Evolutionary conservation across 352 stramenopile genomes (phyloP), one percentile per base, ranked within the genome.

Genomic region (Phytophthora pistaciae): DNA sequence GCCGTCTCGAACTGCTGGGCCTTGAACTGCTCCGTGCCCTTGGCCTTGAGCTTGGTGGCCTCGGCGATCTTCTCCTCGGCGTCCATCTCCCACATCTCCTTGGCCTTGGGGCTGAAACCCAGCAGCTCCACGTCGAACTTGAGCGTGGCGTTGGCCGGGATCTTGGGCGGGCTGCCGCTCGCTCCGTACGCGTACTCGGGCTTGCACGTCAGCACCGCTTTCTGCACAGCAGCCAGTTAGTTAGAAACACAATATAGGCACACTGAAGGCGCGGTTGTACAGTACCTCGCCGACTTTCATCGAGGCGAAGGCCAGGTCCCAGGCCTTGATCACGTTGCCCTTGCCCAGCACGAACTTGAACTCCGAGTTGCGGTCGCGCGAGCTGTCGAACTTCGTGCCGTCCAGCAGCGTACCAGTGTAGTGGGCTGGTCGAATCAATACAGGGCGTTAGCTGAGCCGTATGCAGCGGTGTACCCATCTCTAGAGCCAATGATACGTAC

Each of bases 81-180:
- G 52, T 91, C 83, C 88, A 97, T 96, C 63, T 99, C 93, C 93
- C 93, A 98, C 73, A 96, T 92, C 76, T 98, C 91, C 76, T 98
- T 98, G 40, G 94, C 91, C 79, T 99, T 99, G 56, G 97, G 92
- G 57, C 88, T 87, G 76, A 98, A 99, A 52, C 88, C 92, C 27
- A 99, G 72, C 54, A 99, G 77, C 80, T 99, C 97, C 9, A 99
- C 96, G 54, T 99, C 97, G 78, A 99, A 99, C 73, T 98, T 92
- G 18, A 99, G 79, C 59, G 91, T 98, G 7, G 96, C 92, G 58
- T 97, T 96, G n/a, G 86, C 75, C 8, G 97, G 97, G 68, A 99
- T 99, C 75, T 98, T 98, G 0, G 95, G 95, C 31, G 95, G 95
- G 59, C 83, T 96, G 42, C 94, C 93, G 46, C 68, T 88, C 55